Conservation (phyloP, 2,329 filamentous ascomycete species). For the Xylariaceae sp. region DNA sequence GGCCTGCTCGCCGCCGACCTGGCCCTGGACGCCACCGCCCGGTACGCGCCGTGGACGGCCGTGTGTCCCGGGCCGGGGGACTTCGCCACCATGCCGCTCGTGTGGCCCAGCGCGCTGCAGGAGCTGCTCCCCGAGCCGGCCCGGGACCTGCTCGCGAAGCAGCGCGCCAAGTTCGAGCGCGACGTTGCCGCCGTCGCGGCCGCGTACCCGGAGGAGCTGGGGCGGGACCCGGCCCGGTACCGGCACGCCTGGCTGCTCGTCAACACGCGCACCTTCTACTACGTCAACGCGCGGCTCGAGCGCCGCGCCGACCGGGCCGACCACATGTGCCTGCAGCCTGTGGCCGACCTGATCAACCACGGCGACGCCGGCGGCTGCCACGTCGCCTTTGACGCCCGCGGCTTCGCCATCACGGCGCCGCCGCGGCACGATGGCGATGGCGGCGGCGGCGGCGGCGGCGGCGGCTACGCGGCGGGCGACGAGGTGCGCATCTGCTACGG, state of each 20-base stretch:
- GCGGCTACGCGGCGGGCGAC: conserved; percentile 45
- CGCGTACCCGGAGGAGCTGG: conserved; percentile 31
- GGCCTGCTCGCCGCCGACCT: conserved; percentile 65
- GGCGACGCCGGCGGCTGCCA: conserved; percentile 40
- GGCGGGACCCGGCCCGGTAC: conserved; percentile 24
- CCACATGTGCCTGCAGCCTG: conserved; percentile 62
- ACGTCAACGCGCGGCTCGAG: conserved; percentile 38
- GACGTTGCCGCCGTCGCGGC: conserved; percentile 40
- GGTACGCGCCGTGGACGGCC: conserved; percentile 52
- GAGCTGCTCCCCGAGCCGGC: conserved; percentile 37
- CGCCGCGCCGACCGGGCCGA: conserved; percentile 38
- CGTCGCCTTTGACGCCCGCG: conserved; percentile 40
- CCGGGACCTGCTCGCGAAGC: conserved; percentile 41
- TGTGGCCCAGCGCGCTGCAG: conserved; percentile 40
- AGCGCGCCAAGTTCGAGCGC: conserved; percentile 42
- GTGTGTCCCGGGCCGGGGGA: conserved; percentile 59
- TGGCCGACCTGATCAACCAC: conserved; percentile 66
- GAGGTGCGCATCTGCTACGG: conserved; percentile 67
- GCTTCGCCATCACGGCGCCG: conserved; percentile 50
- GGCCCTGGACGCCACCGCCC: conserved; percentile 41
- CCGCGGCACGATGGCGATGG: too few species aligned
- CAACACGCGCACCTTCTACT: conserved; percentile 58
- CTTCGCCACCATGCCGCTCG: conserved; percentile 43
- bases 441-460: too few species aligned
- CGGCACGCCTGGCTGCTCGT: conserved; percentile 51